These are phyloP conservation scores for Collybia sp. DNA, from an alignment of 768 basidiomycete species.

Conservation along the genomic window DNA sequence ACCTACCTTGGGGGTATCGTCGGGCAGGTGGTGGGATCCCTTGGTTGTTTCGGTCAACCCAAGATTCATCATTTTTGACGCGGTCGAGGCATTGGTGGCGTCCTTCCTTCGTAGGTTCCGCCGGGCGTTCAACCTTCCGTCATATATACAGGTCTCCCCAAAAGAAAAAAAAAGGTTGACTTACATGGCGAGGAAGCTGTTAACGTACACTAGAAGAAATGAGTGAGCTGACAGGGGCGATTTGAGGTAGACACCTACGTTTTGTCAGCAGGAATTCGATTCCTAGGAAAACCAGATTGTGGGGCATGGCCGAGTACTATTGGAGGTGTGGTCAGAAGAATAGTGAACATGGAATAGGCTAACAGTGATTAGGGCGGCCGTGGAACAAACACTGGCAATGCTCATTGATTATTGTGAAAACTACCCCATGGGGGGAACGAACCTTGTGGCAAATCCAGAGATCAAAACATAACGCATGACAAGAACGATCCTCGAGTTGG, in stretches of 20 bases:
- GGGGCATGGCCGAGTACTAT: conserved; percentile 3
- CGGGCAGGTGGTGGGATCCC: too few species aligned
- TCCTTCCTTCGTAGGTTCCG: background rate
- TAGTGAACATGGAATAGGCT: background rate
- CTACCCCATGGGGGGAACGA: background rate
- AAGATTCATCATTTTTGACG: conserved; percentile 1
- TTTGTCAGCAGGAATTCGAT: conserved; percentile 6
- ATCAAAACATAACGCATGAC: conserved; percentile 14
- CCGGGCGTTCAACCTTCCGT: conserved; percentile 3
- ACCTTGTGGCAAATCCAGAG: conserved; percentile 17
- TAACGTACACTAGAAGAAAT: conserved; percentile 1
- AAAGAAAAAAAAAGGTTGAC: background rate
- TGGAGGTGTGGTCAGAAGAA: background rate
- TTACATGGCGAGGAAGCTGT: conserved; percentile 5
- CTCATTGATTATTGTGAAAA: background rate
- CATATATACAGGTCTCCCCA: background rate
- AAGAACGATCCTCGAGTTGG: conserved; percentile 11
- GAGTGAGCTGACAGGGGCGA: background rate
- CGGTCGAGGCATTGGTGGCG: background rate
- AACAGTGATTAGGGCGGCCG: conserved; percentile 13
- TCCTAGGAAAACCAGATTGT: conserved; percentile 4
- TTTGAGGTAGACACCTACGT: background rate
- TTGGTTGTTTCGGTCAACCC: background rate
- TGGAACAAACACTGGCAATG: conserved; percentile 8
- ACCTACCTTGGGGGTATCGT: too few species aligned